Conservation (phyloP, 1,139 yeast species). For the Saccharomycopsis hybrid region DNA sequence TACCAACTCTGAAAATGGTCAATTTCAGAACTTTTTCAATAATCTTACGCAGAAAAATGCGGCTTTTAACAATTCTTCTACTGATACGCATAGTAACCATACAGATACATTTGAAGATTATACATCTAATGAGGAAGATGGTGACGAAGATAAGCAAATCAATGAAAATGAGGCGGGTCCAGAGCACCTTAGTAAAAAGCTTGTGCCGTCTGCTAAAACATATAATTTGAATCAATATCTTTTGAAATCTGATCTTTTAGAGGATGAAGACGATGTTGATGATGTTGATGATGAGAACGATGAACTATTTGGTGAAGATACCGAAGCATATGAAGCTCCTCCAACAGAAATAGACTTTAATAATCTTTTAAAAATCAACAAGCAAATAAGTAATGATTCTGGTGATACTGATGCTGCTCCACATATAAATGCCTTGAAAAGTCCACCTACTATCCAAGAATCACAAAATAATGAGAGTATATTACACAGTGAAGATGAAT, state of each 20-base stretch:
- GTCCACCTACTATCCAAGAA: background rate
- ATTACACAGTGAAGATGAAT: constrained; percentile 6
- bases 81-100: constrained; percentile 4
- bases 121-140: constrained; percentile 7
- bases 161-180: background rate
- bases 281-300: constrained; percentile 9
- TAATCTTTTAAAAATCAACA: background rate
- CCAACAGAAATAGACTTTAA: background rate
- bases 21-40: constrained; percentile 11
- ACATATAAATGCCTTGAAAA: too few species aligned
- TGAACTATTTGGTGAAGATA: constrained; percentile 8
- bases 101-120: constrained; percentile 17
- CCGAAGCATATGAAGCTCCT: background rate
- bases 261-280: constrained; percentile 12
- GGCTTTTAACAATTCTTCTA: background rate
- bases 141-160: background rate
- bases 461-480: background rate
- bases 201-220: constrained; percentile 12
- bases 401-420: background rate
- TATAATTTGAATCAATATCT: constrained; percentile 17
- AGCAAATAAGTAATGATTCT: background rate
- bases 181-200: background rate
- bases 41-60: constrained; percentile 1
- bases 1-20: constrained; percentile 3
- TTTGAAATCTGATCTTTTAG: constrained; percentile 12